Base-by-base conservation (phyloP, 1,284 basidiomycete genomes). In the Xerocomus cyaneibrunnescens region DNA sequence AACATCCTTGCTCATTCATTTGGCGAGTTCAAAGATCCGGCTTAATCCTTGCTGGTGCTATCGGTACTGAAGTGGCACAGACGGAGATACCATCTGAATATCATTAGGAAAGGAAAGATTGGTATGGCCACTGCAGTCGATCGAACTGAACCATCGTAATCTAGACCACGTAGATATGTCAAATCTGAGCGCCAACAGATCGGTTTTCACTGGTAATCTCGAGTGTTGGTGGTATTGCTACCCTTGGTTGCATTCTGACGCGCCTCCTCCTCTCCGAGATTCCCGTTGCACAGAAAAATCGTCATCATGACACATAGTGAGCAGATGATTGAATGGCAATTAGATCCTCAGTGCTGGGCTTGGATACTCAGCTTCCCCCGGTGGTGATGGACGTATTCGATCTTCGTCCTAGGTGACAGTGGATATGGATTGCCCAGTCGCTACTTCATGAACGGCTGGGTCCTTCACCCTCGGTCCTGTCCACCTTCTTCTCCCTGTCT, bases 21-120 rank as follows among this genome's bases (percentile, higher is more conserved):
- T 45, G 85, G 85, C 22, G 94, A 98, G 71, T 97, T 94, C 69
- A 81, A 81, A 61, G 94, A 98, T 68, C 94, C 62, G 84, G 84
- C 2, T 68, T 97, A 60, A 83, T 97, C 14, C 74, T 90, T 27
- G 12, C 56, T 22, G 58, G 67, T 37, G 25, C 39, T 27, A 72
- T 34, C 31, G 21, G 67, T 56, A 61, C n/a, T n/a, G 57, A 53
- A 78, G 72, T 23, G 13, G 66, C 54, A 62, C 55, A 54, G 78
- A 72, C 22, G 76, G 78, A 17, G 84, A 89, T 62, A 70, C 81
- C 63, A 72, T 93, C 35, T 95, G 92, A 92, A 87, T 95, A 59
- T 89, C 90, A 1, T 66, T 95, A 57, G 76, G 87, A 52, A 85
- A 84, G 65, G 87, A 90, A 58, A 75, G 84, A 58, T 62, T 86